Percentiles rank a stretch among this genome's conserved stretches.
phyloP scores from a whole-genome alignment of 768 basidiomycete species.

The Coprinopsis strossmayeri region DNA sequence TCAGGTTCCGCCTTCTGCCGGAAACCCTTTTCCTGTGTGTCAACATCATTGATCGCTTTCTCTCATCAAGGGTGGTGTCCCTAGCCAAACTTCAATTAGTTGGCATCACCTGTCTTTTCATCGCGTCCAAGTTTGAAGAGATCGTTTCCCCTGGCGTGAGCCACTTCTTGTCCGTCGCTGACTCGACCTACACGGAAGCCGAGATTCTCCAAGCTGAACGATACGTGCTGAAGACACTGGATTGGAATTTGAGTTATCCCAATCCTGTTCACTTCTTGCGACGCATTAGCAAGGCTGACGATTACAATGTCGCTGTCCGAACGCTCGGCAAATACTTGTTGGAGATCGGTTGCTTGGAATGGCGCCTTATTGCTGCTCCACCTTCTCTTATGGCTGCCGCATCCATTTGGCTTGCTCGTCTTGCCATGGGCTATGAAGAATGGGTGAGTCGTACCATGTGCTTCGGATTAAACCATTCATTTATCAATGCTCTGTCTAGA shows the following conservation, averaged over 20 bases:
- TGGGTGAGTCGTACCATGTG: conserved; percentile 64
- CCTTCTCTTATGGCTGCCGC: conserved; percentile 89
- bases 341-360: conserved; percentile 87
- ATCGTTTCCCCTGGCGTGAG: conserved; percentile 83
- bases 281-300: conserved; percentile 92
- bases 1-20: conserved; percentile 84
- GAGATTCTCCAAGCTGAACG: conserved; percentile 66
- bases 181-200: conserved; percentile 82
- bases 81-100: conserved; percentile 94
- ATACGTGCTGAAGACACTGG: conserved; percentile 88
- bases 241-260: conserved; percentile 90
- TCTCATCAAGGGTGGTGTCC: conserved; percentile 73
- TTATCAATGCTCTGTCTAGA: conserved; percentile 28
- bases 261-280: conserved; percentile 93
- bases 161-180: conserved; percentile 86
- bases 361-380: conserved; percentile 72
- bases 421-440: conserved; percentile 73
- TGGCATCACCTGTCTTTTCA: conserved; percentile 88
- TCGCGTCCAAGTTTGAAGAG: conserved; percentile 95
- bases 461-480: background rate
- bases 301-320: conserved; percentile 86
- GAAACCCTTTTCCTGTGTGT: conserved; percentile 94
- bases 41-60: conserved; percentile 87
- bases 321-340: conserved; percentile 93
- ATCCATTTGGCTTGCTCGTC: conserved; percentile 81